Evolutionary conservation across 2,329 filamentous ascomycete genomes (phyloP), one percentile per base, ranked within the genome.

Genomic region (Fusarium solani-melongenae): DNA sequence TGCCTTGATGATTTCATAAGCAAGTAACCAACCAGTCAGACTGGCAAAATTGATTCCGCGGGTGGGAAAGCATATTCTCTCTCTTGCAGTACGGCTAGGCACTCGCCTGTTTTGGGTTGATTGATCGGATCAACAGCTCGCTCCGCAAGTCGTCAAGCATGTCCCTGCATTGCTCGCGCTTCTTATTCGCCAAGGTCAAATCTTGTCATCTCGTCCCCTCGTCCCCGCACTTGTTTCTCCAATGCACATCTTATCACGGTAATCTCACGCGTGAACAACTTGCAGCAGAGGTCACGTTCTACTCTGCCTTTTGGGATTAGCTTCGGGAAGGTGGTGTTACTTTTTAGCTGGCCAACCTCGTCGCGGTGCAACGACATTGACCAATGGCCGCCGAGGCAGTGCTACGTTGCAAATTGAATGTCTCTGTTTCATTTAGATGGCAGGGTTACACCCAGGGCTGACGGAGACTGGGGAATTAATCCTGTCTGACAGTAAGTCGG

Each of bases 401-500:
- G 70, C 62, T 72, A 72, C 70, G 70, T 72, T 72, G 70, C 70
- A 72, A 33, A 62, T 62, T 33, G 36, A 59, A 20, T 38, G 36
- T 44, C n/a, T 38, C 34, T 34, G 59, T 38, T 10, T 56, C 33
- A 46, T 33, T 57, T 22, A 17, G 20, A 41, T 29, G 38, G 53
- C 15, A 49, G 38, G 38, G 62, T 66, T 57, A 33, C 59, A 66
- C 34, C 38, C 20, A 49, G 44, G 51, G 51, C 39, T 64, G 49
- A 41, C 29, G 17, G 6, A 31, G 46, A 51, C 46, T 51, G 46
- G 24, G 41, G 24, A 27, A 49, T 49, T 51, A 27, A 29, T 51
- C 46, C 46, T 6, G 24, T 55, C 46, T 29, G 22, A 63, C 60
- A 29, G 11, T 38, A 49, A 36, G 31, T 12, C n/a, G 27, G 17